Base-by-base conservation (phyloP, 257 asterid genomes). In the Solanum habrochaites region DNA sequence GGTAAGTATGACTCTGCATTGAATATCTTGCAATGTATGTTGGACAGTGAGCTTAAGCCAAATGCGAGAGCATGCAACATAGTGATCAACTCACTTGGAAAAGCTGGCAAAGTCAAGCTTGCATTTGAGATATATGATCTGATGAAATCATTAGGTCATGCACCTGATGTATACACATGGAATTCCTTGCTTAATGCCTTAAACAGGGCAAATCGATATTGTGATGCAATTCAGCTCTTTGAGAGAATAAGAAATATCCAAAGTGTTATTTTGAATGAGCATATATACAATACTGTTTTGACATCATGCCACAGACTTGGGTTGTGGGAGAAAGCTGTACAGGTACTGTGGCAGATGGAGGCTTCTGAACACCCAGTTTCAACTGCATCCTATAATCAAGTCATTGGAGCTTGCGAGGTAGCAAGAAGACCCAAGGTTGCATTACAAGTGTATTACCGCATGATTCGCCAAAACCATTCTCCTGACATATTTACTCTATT, bases 91-190 rank as follows among this genome's bases (percentile, higher is more conserved):
- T 86, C 95, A 64, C 93, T 94, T 9, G 98, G 97, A 42, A 95
- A 97, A 93, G 93, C 94, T 7, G 96, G 92, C 31, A 89, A 93
- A 85, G 94, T 90, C 78, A 92, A 93, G 27, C 92, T 89, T 40
- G 96, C 98, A 2, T 93, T 94, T 88, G 87, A 94, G 88, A 94
- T 94, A 27, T 95, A 90, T 86, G 91, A 86, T 83, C 70, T 90
- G 37, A 89, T 94, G 91, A 92, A 92, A 85, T 91, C 94, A 6
- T 89, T 97, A 66, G 96, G 94, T 16, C 89, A 94, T 90, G 88
- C 87, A 67, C 98, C 98, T 1, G 99, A 97, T 90, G 90, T 94
- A n/a, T 97, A 93, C 90, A 93, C 99, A 62, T 97, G 98, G 98
- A 95, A 95, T 14, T 94, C 98, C 11, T 87, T 97, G 85, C 93